Conservation (phyloP, 1,284 basidiomycete genomes). For the Irpex sp. region DNA sequence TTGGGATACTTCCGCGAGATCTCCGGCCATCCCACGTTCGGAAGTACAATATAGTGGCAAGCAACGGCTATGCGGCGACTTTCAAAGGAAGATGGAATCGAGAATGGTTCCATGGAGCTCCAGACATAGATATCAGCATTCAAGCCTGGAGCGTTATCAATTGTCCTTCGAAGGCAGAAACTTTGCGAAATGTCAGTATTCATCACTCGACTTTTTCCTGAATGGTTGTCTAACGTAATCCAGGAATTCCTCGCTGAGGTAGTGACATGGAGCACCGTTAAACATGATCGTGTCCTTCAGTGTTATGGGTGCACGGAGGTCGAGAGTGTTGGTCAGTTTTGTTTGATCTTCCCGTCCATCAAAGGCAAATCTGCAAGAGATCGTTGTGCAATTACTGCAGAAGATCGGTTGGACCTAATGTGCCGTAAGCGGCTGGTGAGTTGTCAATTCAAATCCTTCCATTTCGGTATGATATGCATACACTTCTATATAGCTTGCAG, state of each 20-base stretch:
- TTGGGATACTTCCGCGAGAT: no score
- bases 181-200: neutral
- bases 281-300: neutral
- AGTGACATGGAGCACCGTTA: neutral
- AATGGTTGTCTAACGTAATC: neutral
- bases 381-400: neutral
- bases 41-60: no score
- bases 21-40: no score
- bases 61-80: no score
- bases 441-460: no score
- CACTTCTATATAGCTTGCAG: no score
- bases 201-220: neutral
- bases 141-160: no score
- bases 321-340: neutral
- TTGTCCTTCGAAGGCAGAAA: neutral
- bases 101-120: no score
- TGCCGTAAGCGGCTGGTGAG: neutral
- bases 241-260: constrained; percentile 2
- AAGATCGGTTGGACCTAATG: neutral
- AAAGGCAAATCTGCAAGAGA: neutral
- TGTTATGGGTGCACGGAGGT: neutral
- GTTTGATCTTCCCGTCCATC: neutral
- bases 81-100: no score
- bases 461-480: no score
- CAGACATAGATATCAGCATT: no score